phyloP scores from a whole-genome alignment of 2,329 filamentous ascomycete species.

The Atkinsonella hypoxylon region DNA sequence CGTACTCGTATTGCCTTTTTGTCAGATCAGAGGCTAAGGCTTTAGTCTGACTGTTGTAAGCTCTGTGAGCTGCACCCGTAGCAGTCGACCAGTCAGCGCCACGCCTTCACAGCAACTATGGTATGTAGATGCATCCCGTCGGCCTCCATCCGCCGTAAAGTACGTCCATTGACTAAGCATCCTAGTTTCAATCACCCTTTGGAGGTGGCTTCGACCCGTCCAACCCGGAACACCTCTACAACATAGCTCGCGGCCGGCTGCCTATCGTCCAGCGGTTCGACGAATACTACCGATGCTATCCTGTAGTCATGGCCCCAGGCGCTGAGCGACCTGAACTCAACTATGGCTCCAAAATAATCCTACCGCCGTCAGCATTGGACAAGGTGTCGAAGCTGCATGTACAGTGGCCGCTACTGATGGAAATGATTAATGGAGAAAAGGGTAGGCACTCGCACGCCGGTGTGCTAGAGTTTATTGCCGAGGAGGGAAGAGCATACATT shows the following conservation, averaged over 20 bases:
- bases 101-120: not conserved
- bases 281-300: constrained; percentile 97
- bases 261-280: constrained; percentile 69
- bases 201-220: constrained; percentile 33
- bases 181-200: constrained; percentile 18
- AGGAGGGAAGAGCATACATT: constrained; percentile 92
- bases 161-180: not conserved
- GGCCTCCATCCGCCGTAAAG: not conserved
- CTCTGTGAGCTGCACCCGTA: not conserved
- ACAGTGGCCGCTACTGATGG: constrained; percentile 93
- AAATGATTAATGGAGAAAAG: constrained; percentile 80
- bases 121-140: not conserved
- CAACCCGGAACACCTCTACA: constrained; percentile 36
- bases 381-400: constrained; percentile 94
- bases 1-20: not conserved
- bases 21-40: not conserved
- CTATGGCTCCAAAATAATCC: constrained; percentile 93
- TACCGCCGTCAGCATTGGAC: constrained; percentile 91
- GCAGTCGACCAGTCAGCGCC: not conserved
- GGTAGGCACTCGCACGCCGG: constrained; percentile 79
- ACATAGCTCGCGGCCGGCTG: constrained; percentile 36
- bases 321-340: constrained; percentile 82
- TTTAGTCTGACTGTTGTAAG: not conserved
- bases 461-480: constrained; percentile 93
- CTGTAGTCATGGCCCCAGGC: constrained; percentile 85